Base-by-base conservation (phyloP, 2,329 filamentous ascomycete species). In the Acarospora socialis region DNA sequence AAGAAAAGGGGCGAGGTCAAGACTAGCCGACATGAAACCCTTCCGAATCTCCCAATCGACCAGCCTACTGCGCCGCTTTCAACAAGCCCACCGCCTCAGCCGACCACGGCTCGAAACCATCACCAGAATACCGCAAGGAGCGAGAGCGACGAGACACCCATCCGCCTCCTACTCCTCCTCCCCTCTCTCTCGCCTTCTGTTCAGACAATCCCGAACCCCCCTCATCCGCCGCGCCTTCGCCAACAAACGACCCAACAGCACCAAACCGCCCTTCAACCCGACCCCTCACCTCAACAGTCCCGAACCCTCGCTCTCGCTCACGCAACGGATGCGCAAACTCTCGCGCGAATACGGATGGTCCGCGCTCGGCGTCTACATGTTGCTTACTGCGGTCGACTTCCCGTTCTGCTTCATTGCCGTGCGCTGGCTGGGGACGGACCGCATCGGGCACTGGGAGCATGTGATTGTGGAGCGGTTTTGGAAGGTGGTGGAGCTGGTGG, bases 371-470 rank as follows among this genome's bases (percentile, higher is more conserved):
- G 81, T 98, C 9, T 98, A 98, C 55, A 56, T 94, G 7, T 66
- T 65, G 1, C 60, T 98, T 33, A 86, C 81, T 24, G 78, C 81
- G 21, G 60, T 93, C 31, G 90, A 98, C 57, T 92, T 95, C 43
- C 90, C 90, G 0, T 81, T 95, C 52, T 95, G 87, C 59, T 98
- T 93, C 60, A 58, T 92, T 33, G 73, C 90, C 7, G 90, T 98
- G 28, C 71, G 77, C 35, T 61, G 75, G 32, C 68, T 93, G 2
- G 90, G 90, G 10, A 81, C 81, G 0, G 90, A 98, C 16, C 71
- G 70, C 34, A 90, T 98, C 47, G 86, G 83, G 5, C 51, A 59
- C 33, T 61, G 55, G 39, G 61, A 65, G 40, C 55, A 61, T 45
- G 53, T 58, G 3, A 41, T 59, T 19, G 36, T 64, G 19, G 50